A percentile compares a stretch with the other conserved stretches of the same genome.
Conservation (phyloP, 2,329 filamentous ascomycete species). For the Berkeleyomyces basicola region DNA sequence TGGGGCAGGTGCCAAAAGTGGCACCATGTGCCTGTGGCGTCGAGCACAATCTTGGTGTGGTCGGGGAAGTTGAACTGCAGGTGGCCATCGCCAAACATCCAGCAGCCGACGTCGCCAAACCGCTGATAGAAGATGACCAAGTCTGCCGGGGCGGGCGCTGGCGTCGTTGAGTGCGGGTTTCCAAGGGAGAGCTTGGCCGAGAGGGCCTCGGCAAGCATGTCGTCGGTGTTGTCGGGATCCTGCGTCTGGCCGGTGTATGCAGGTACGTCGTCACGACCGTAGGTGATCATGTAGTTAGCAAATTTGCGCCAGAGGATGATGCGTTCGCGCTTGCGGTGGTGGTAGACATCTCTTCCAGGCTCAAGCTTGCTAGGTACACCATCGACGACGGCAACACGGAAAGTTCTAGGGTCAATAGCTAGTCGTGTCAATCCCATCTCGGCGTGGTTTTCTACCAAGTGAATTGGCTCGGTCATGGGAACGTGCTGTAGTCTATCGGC, state of each 20-base stretch:
- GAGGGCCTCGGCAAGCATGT: slow-evolving; percentile 5
- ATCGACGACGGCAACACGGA: slow-evolving; percentile 38
- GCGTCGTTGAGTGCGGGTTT: slow-evolving; percentile 3
- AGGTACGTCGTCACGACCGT: slow-evolving; percentile 50
- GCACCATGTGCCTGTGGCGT: slow-evolving; percentile 55
- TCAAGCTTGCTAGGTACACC: slow-evolving; percentile 44
- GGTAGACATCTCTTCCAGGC: slow-evolving; percentile 45
- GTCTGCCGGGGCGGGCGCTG: slow-evolving; percentile 27
- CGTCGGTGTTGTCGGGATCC: slow-evolving; percentile 8
- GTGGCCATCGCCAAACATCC: slow-evolving; percentile 66
- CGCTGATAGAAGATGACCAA: slow-evolving; percentile 69
- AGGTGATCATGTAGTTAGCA: slow-evolving; percentile 57
- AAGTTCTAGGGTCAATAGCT: slow-evolving; percentile 47
- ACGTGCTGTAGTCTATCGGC: slow-evolving; percentile 42
- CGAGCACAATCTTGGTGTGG: slow-evolving; percentile 70
- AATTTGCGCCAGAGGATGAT: slow-evolving; percentile 58
- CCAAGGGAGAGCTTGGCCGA: slow-evolving; percentile 7
- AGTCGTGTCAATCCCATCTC: slow-evolving; percentile 45
- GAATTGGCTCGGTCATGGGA: slow-evolving; percentile 46
- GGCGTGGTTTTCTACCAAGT: slow-evolving; percentile 59
- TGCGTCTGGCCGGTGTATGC: slow-evolving; percentile 18
- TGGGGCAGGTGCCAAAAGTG: slow-evolving; percentile 62
- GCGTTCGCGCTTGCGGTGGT: slow-evolving; percentile 48
- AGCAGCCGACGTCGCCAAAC: slow-evolving; percentile 65
- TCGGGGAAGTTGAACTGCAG: slow-evolving; percentile 77